Evolutionary conservation across 2,329 filamentous ascomycete genomes (phyloP).

Genomic region (Colletotrichum filicis): DNA sequence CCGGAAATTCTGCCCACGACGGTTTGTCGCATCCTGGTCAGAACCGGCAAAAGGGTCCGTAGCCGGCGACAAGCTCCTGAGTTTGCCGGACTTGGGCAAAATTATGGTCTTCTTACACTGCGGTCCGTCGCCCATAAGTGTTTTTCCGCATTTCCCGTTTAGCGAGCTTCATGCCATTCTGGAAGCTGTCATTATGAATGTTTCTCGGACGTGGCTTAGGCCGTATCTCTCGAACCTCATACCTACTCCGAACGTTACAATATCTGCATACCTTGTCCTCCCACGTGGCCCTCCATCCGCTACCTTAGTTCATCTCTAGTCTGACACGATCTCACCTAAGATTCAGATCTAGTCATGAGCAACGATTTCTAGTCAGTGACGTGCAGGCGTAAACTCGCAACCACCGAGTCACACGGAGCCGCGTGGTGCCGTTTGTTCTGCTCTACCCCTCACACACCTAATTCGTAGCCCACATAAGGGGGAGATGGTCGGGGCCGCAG

Average conservation of each 20-base stretch:
- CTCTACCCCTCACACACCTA: not conserved
- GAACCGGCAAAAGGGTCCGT: not conserved
- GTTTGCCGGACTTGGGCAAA: not conserved
- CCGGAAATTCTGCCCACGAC: not conserved
- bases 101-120: not conserved
- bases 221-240: no score
- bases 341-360: not conserved
- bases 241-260: no score
- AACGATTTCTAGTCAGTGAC: not conserved
- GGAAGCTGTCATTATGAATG: not conserved
- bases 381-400: conserved; percentile 20
- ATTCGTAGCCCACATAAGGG: conserved; percentile 19
- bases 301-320: not conserved
- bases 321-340: not conserved
- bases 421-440: not conserved
- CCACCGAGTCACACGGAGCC: conserved; percentile 7
- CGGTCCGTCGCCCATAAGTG: not conserved
- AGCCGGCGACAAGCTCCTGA: not conserved
- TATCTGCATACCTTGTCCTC: not conserved
- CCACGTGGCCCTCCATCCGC: not conserved
- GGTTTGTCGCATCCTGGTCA: not conserved
- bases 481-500: conserved; percentile 37
- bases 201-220: no score
- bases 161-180: not conserved
- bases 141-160: not conserved